Conservation (phyloP, 1,284 basidiomycete genomes). For the Lentinula novae-zelandiae region DNA sequence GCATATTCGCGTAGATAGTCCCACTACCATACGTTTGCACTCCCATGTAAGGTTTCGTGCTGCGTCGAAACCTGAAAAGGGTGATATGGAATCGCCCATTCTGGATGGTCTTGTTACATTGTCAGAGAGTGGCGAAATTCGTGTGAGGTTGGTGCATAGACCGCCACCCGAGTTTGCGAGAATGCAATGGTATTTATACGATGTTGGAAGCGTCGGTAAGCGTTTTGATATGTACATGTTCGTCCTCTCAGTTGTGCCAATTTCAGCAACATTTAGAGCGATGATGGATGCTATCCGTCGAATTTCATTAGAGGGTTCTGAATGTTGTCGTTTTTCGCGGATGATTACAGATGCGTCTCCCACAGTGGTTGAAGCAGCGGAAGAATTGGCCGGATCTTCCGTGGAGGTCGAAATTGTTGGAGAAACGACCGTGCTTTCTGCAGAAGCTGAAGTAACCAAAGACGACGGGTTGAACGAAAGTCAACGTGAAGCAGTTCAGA, state of each 20-base stretch:
- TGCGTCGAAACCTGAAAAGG: slow-evolving; percentile 49
- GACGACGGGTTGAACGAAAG: slow-evolving; percentile 42
- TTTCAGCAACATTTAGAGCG: slow-evolving; percentile 51
- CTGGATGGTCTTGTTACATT: slow-evolving; percentile 54
- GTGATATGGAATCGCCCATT: slow-evolving; percentile 39
- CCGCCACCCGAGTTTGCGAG: slow-evolving; percentile 52
- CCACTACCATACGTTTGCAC: slow-evolving; percentile 46
- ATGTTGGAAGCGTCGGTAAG: slow-evolving; percentile 55
- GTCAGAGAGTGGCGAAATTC: slow-evolving; percentile 48
- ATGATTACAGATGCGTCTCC: slow-evolving; percentile 19
- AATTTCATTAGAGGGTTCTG: slow-evolving; percentile 36
- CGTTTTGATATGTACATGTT: slow-evolving; percentile 5
- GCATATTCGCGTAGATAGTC: slow-evolving; percentile 50
- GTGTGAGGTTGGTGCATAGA: slow-evolving; percentile 48
- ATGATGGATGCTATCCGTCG: slow-evolving; percentile 58
- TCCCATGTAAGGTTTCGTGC: slow-evolving; percentile 61
- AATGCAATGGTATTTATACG: slow-evolving; percentile 63
- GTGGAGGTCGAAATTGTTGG: no score
- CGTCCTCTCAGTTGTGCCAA: background rate
- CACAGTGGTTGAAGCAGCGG: background rate
- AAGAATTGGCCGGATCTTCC: background rate
- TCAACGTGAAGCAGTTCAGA: slow-evolving; percentile 45
- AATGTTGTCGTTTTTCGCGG: slow-evolving; percentile 47
- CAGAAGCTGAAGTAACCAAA: background rate
- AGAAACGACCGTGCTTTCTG: no score